Evolutionary conservation across 2,329 filamentous ascomycete genomes (phyloP), one percentile per base, ranked within the genome.

Genomic region (Verticillium tricorpus): DNA sequence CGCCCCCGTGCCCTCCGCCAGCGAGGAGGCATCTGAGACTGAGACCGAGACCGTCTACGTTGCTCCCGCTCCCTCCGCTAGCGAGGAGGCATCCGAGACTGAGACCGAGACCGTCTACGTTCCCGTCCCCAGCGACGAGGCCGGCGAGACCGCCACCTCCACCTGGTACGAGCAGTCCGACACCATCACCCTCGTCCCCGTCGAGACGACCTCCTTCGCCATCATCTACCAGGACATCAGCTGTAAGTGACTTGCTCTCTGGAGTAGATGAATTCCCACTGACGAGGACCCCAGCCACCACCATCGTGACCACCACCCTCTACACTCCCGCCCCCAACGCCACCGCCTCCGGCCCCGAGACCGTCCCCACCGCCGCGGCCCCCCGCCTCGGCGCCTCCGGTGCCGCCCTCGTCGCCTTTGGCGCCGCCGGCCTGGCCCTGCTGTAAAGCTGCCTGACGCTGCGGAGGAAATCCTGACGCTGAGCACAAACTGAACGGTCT

Each of bases 371-470:
- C 19, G 73, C 72, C 35, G 72, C 72, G 17, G 66, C 63, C 58
- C 62, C 31, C n/a, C 35, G 45, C 31, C 25, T 60, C 58, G 45
- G 58, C 31, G 19, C 40, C 45, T 56, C 58, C 5, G 25, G 52
- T 9, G 45, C 52, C 22, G 58, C 58, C 40, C 52, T 60, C 45
- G 60, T 76, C 61, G 74, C 72, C 39, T 76, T 76, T 63, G 73
- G 72, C 64, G 72, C 74, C 66, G 70, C 76, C 68, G 71, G 73
- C 19, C 65, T 76, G 57, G 69, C 75, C 65, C 68, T 75, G 67
- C 57, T 75, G 61, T 76, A 69, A 65, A 28, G 28, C 28, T 5
- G 28, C 28, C 28, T 28, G 28, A 28, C 28, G 28, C 28, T 28
- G 28, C 28, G 28, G 28, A 28, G 28, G 28, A 28, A 28, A 28